These are phyloP conservation scores for Datura wrightii DNA, from an alignment of 257 asterid species.

Conservation along the genomic window DNA sequence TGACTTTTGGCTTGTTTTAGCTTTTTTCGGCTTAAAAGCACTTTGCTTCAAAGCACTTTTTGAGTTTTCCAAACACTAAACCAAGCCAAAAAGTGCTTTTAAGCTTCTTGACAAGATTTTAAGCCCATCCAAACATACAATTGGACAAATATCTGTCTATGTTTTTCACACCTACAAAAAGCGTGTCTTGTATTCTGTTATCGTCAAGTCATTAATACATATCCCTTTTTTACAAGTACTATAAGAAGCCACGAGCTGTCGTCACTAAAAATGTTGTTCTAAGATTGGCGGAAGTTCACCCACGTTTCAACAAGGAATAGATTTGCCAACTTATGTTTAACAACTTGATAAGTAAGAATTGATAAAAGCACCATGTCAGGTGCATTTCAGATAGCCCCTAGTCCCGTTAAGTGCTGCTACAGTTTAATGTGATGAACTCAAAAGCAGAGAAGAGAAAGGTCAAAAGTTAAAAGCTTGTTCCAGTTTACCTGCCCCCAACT, in stretches of 20 bases:
- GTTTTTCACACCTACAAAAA: background rate
- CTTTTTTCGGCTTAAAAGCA: background rate
- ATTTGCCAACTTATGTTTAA: background rate
- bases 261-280: background rate
- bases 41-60: background rate
- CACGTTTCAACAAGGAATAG: background rate
- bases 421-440: background rate
- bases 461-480: slow-evolving; percentile 8
- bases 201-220: background rate
- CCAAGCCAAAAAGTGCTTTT: background rate
- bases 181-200: background rate
- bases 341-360: slow-evolving; percentile 11
- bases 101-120: background rate
- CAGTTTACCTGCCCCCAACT: slow-evolving; percentile 30
- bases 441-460: slow-evolving; percentile 17
- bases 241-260: background rate
- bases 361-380: background rate
- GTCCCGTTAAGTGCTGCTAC: slow-evolving; percentile 2
- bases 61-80: slow-evolving; percentile 14
- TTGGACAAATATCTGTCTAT: background rate
- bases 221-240: background rate
- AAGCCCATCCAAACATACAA: slow-evolving; percentile 11
- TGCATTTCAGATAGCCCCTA: slow-evolving; percentile 19
- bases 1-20: too few relatives aligned
- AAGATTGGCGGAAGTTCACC: background rate